Evolutionary conservation across 176 grass and related monocot genomes (phyloP).

Genomic region (Echinochloa phyllopogon): DNA sequence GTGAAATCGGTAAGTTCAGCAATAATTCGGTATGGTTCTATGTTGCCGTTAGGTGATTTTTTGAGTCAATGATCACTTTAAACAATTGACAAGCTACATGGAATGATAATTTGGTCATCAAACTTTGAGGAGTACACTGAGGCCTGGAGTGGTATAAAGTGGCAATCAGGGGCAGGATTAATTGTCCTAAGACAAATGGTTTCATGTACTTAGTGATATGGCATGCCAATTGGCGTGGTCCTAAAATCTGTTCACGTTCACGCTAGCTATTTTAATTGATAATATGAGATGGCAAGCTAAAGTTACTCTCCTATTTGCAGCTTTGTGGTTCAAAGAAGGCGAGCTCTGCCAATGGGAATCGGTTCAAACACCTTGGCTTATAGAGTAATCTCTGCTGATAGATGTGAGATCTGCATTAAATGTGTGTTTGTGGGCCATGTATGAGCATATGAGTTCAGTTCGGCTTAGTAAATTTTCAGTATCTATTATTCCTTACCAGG

Average conservation of each 20-base stretch:
- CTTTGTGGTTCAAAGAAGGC: constrained; percentile 82
- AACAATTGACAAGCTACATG: neutral
- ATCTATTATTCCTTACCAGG: neutral
- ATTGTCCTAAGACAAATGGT: neutral
- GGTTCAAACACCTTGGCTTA: constrained; percentile 76
- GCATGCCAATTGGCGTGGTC: neutral
- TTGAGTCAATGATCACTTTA: neutral
- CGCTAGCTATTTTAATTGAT: neutral
- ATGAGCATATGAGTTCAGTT: neutral
- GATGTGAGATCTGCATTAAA: neutral
- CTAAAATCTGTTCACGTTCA: neutral
- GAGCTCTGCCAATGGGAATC: constrained; percentile 82
- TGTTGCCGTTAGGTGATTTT: neutral
- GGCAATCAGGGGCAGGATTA: neutral
- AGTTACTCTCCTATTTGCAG: constrained; percentile 44
- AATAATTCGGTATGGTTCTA: constrained; percentile 18
- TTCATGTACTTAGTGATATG: neutral
- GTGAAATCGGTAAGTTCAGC: constrained; percentile 74
- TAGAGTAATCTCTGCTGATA: constrained; percentile 52
- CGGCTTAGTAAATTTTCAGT: neutral
- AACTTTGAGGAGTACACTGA: neutral
- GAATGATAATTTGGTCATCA: neutral
- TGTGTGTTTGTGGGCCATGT: constrained; percentile 9
- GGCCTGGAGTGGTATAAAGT: neutral
- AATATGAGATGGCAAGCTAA: constrained; percentile 13